Evolutionary conservation across 495 filamentous ascomycete genomes (phyloP), one percentile per base, ranked within the genome.

Genomic region (Lineolata rhizophorae): DNA sequence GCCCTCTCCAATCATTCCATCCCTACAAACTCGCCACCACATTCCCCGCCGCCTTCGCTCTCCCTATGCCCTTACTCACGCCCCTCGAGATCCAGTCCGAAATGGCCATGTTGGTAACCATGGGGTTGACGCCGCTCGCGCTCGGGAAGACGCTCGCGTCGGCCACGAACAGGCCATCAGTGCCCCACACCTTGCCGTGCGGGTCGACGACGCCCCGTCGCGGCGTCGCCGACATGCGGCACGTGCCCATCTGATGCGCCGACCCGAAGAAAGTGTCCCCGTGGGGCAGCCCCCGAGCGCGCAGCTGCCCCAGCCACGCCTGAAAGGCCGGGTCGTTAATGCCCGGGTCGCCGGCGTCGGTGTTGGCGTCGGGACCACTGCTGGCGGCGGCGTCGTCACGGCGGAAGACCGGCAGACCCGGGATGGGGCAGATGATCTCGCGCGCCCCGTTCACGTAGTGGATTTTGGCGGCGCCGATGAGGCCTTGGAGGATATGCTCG

Each of bases 241-340:
- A 85, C 1, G 69, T 76, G 1, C 85, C 84, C 83, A 93, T 92
- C 57, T 91, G 85, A 47, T 95, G 85, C 1, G 82, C 84, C 27
- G 59, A 64, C 18, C 58, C 67, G 37, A 65, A 68, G 42, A 35
- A 53, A 22, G 41, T 53, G 30, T 45, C 61, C 12, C 52, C 67
- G 35, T 45, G 60, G 45, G 53, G 61, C 52, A 59, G 62, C 35
- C 55, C 72, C 1, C 39, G 41, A 0, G 27, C 37, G 32, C 56
- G 55, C 2, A 87, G 35, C 26, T 64, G 55, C 0, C 52, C 48
- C 4, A 90, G 57, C 79, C 79, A 92, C 9, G 55, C 58, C 33
- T 62, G 57, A 46, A 90, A 72, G 0, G 54, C 58, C 6, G 61
- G 57, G 35, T 82, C 65, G 37, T 76, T 79, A 45, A 72, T 60